Base-by-base conservation (phyloP, 2,329 filamentous ascomycete genomes). In the Chrysoporthe deuterocubensis region DNA sequence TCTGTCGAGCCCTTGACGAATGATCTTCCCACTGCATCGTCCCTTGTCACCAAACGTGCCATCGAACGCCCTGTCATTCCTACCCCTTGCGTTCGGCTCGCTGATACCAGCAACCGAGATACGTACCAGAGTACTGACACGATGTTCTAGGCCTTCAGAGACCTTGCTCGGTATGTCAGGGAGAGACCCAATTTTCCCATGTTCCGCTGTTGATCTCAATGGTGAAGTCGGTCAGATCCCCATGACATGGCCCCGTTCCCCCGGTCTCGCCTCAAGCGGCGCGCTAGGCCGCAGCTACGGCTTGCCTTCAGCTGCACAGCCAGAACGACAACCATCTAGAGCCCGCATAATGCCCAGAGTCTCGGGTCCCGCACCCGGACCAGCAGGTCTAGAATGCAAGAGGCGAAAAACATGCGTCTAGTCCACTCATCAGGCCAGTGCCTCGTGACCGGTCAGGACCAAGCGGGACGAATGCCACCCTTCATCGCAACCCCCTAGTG, bases 111-210 rank as follows among this genome's bases (percentile, higher is more conserved):
- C 40, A 60, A 44, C 8, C 57, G n/a, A 52, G 21, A 26, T 32
- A 14, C 50, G 32, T 40, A 40, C 37, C 50, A 54, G 21, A 54
- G 50, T 54, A 64, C 68, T 67, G 60, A 67, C 66, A 57, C 44
- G 21, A 26, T 43, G 72, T 69, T 76, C 73, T 73, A 77, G 75
- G 73, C 75, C 70, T 72, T 76, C 34, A 72, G 67, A 73, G 75
- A 77, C 69, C 75, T 77, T 66, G 74, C 75, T 59, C 75, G 75
- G 75, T 77, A 74, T 71, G 73, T 66, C 64, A 70, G 57, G 63
- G 9, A 40, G 9, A 71, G 37, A 34, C 42, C 57, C 56, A 16
- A 43, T 34, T 34, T 59, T 42, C 37, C 14, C 18, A 37, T 18
- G 54, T 64, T 32, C n/a, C 26, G 46, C 32, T 46, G 43, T 44